Evolutionary conservation across 2,329 filamentous ascomycete species (phyloP).

Genomic region (Taxawa tesnikishii): DNA sequence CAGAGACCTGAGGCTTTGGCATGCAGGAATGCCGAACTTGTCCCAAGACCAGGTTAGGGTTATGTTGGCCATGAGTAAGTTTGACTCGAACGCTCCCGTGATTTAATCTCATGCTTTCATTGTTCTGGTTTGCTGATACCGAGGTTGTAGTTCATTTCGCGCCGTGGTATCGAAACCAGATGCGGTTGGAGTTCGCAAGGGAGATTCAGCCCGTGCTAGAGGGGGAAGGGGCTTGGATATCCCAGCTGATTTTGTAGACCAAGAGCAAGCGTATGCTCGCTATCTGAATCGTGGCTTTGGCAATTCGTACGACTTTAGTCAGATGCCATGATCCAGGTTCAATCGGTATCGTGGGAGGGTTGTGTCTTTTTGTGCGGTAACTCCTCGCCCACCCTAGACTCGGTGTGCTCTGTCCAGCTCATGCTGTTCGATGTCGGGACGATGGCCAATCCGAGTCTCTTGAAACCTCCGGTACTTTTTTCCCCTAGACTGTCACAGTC

Average conservation of each 20-base stretch:
- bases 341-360: too few species aligned
- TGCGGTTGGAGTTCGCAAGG: slow-evolving; percentile 42
- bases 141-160: slow-evolving; percentile 43
- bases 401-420: too few species aligned
- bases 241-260: slow-evolving; percentile 36
- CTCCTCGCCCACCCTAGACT: too few species aligned
- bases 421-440: too few species aligned
- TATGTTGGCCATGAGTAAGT: slow-evolving; percentile 18
- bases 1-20: slow-evolving; percentile 50
- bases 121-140: background rate
- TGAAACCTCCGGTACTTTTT: too few species aligned
- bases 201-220: slow-evolving; percentile 36
- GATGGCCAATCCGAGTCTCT: too few species aligned
- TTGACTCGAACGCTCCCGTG: too few species aligned
- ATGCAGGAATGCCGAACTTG: slow-evolving; percentile 50
- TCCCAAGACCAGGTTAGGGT: slow-evolving; percentile 23
- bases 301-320: slow-evolving; percentile 51
- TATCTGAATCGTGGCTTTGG: slow-evolving; percentile 48
- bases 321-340: too few species aligned
- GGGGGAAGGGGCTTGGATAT: slow-evolving; percentile 31
- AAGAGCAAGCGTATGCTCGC: slow-evolving; percentile 27
- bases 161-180: slow-evolving; percentile 40
- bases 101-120: slow-evolving; percentile 34
- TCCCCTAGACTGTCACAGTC: too few species aligned
- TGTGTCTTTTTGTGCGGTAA: too few species aligned